A percentile compares a stretch with the other conserved stretches of the same genome.
These are phyloP conservation scores for Penicillium oxalicum DNA, from an alignment of 2,329 filamentous ascomycete genomes.

Conservation along the genomic window DNA sequence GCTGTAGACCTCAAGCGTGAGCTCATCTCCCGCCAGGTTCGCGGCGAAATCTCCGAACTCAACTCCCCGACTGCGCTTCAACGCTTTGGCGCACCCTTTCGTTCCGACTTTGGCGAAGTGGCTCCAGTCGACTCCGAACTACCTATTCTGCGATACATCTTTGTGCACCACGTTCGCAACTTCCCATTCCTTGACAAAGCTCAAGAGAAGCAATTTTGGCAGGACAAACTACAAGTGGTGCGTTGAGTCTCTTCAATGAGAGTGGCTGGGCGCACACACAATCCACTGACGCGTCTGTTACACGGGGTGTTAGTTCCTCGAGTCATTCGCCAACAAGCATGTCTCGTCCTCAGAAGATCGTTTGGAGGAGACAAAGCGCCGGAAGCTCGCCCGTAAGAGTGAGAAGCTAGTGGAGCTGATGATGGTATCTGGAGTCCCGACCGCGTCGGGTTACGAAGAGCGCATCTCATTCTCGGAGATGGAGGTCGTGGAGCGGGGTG, in stretches of 20 bases:
- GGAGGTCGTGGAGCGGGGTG: slow-evolving; percentile 88
- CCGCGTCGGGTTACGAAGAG: slow-evolving; percentile 94
- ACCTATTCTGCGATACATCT: slow-evolving; percentile 90
- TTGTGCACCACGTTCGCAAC: slow-evolving; percentile 94
- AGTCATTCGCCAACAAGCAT: slow-evolving; percentile 94
- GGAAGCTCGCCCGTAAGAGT: slow-evolving; percentile 85
- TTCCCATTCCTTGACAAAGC: slow-evolving; percentile 97
- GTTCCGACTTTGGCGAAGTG: slow-evolving; percentile 85
- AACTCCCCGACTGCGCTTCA: slow-evolving; percentile 91
- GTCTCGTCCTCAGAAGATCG: slow-evolving; percentile 96
- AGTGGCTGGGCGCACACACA: too few relatives aligned
- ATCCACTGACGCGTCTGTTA: too few relatives aligned
- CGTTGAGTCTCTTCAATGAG: slow-evolving; percentile 34
- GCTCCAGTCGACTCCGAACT: slow-evolving; percentile 89
- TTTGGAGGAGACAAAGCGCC: slow-evolving; percentile 89
- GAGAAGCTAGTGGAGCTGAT: slow-evolving; percentile 96
- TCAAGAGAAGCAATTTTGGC: slow-evolving; percentile 98
- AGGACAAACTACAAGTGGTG: slow-evolving; percentile 92
- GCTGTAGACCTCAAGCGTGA: slow-evolving; percentile 84
- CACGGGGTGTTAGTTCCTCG: slow-evolving; percentile 63
- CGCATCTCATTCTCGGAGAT: slow-evolving; percentile 94
- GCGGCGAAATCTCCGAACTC: slow-evolving; percentile 84
- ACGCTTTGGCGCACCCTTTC: slow-evolving; percentile 92
- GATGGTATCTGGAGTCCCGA: slow-evolving; percentile 97
- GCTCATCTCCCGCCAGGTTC: slow-evolving; percentile 82